phyloP scores from a whole-genome alignment of 1,284 basidiomycete genomes.

The Ceratobasidium sp. region DNA sequence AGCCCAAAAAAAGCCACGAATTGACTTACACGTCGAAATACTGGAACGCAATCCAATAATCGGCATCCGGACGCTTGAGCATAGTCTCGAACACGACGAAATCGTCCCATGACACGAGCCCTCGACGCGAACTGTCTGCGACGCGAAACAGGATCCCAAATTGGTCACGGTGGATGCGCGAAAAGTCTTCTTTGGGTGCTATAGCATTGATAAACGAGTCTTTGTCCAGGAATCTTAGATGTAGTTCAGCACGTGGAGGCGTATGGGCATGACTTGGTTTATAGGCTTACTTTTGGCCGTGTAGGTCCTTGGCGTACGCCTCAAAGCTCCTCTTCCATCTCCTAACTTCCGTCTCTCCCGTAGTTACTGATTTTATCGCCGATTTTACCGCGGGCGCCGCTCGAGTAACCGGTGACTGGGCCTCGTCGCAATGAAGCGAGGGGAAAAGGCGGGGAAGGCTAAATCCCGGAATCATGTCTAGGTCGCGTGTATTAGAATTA shows the following conservation, averaged over 20 bases:
- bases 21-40: slow-evolving; percentile 90
- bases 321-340: slow-evolving; percentile 91
- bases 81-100: slow-evolving; percentile 93
- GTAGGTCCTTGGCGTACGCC: slow-evolving; percentile 73
- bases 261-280: neutral
- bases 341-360: slow-evolving; percentile 83
- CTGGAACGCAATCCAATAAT: slow-evolving; percentile 96
- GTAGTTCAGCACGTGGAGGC: slow-evolving; percentile 13
- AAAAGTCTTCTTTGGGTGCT: slow-evolving; percentile 83
- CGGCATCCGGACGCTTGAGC: slow-evolving; percentile 89
- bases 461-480: slow-evolving; percentile 33
- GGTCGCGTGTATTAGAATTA: slow-evolving; percentile 18
- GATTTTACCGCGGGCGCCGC: slow-evolving; percentile 52
- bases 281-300: slow-evolving; percentile 80
- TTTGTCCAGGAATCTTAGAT: slow-evolving; percentile 75
- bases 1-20: neutral
- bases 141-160: slow-evolving; percentile 91
- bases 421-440: slow-evolving; percentile 31
- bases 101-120: slow-evolving; percentile 91
- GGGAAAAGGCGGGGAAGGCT: slow-evolving; percentile 38
- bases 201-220: slow-evolving; percentile 93
- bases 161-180: slow-evolving; percentile 85
- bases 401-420: neutral
- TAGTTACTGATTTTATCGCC: slow-evolving; percentile 73
- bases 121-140: slow-evolving; percentile 81